Evolutionary conservation across 2,329 filamentous ascomycete genomes (phyloP).

Genomic region (Rhinocladiella mackenziei): DNA sequence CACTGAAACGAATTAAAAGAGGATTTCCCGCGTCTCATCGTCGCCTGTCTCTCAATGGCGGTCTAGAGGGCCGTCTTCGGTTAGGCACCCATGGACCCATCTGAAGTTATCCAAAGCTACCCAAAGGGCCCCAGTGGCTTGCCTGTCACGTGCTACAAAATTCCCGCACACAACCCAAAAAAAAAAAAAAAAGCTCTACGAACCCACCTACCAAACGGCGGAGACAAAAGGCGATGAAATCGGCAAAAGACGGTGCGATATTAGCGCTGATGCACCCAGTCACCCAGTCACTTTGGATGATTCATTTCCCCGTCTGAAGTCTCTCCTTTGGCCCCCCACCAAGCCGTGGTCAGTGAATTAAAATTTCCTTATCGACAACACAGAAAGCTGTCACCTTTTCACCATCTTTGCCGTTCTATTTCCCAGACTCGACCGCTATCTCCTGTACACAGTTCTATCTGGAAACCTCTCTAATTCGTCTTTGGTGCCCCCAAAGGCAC

Average conservation of each 20-base stretch:
- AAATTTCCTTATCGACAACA: conserved; percentile 20
- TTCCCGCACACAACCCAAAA: conserved; percentile 11
- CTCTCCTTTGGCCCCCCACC: conserved; percentile 19
- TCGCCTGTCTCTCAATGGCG: too few species aligned
- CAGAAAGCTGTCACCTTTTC: conserved; percentile 7
- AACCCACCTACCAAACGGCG: background rate
- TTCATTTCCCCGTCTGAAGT: background rate
- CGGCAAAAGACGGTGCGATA: conserved; percentile 1
- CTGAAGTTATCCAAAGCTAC: too few species aligned
- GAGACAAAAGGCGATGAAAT: background rate
- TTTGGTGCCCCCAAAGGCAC: conserved; percentile 29
- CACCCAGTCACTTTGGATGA: background rate
- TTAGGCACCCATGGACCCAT: too few species aligned
- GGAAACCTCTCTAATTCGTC: conserved; percentile 14
- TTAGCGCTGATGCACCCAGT: conserved; percentile 6
- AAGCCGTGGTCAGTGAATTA: conserved; percentile 15
- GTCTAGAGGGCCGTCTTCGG: background rate
- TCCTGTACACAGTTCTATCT: conserved; percentile 1
- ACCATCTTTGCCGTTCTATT: conserved; percentile 6
- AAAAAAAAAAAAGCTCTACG: background rate
- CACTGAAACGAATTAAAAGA: too few species aligned
- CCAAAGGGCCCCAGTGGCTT: too few species aligned
- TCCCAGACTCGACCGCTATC: background rate
- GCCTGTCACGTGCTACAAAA: conserved; percentile 11
- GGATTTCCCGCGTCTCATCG: too few species aligned